Percentiles rank a stretch among this genome's conserved stretches.
These are phyloP conservation scores for Poa annua DNA, from an alignment of 176 grass and related monocot species.

Conservation along the genomic window DNA sequence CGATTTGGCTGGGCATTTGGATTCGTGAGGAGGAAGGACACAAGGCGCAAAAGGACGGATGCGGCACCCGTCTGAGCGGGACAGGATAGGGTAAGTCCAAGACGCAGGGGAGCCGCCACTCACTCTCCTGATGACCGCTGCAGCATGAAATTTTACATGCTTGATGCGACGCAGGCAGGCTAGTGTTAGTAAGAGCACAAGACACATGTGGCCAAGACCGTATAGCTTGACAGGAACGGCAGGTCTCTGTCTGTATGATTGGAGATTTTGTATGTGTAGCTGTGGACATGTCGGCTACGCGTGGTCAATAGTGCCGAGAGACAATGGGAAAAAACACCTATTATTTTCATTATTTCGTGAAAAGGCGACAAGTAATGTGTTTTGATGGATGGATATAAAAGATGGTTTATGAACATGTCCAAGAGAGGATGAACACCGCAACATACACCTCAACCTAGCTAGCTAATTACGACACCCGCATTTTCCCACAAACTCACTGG, in stretches of 20 bases:
- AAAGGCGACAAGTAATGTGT: no score
- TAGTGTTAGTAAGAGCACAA: not conserved
- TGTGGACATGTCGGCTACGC: no score
- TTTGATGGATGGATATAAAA: no score
- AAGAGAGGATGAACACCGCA: no score
- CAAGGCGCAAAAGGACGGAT: constrained; percentile 24
- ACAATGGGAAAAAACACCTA: no score
- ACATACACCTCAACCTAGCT: no score
- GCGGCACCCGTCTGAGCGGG: not conserved
- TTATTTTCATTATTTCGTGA: no score
- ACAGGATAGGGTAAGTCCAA: constrained; percentile 1
- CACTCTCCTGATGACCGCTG: not conserved
- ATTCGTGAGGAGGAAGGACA: constrained; percentile 31
- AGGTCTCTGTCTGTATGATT: not conserved
- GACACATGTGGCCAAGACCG: not conserved
- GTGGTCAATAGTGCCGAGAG: no score
- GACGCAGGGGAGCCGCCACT: not conserved
- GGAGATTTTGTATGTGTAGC: no score
- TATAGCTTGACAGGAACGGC: not conserved
- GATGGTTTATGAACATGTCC: no score
- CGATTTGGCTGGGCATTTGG: not conserved
- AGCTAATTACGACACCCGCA: no score
- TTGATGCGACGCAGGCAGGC: constrained; percentile 26
- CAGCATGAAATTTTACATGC: constrained; percentile 12
- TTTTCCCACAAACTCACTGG: no score